phyloP scores from a whole-genome alignment of 2,329 filamentous ascomycete species.

The Akanthomyces uredinophilus region DNA sequence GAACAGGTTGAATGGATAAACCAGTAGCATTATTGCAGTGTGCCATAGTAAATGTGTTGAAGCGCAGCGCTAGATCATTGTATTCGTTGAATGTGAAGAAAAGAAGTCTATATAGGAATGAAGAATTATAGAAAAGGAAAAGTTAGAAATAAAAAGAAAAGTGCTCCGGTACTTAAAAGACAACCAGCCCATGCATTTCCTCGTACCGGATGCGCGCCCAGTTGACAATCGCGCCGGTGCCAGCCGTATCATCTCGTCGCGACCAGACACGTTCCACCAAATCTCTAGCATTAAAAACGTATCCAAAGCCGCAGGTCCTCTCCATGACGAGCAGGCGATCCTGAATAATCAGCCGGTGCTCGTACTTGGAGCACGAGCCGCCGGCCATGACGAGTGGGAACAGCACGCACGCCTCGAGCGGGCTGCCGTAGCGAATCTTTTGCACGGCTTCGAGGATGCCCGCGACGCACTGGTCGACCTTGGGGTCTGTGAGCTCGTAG shows the following conservation, averaged over 20 bases:
- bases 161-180: constrained; percentile 22
- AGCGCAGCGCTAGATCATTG: neutral
- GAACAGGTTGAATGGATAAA: neutral
- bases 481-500: constrained; percentile 31
- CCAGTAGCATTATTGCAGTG: neutral
- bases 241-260: constrained; percentile 24
- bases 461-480: constrained; percentile 28
- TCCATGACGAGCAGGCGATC: constrained; percentile 40
- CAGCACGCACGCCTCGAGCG: constrained; percentile 35
- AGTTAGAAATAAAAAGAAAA: neutral
- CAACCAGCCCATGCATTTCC: constrained; percentile 31
- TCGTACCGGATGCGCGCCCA: constrained; percentile 32
- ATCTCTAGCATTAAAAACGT: constrained; percentile 35
- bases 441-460: constrained; percentile 33
- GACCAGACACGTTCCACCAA: constrained; percentile 37
- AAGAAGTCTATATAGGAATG: neutral
- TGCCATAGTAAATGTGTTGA: neutral
- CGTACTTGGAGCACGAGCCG: constrained; percentile 30
- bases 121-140: neutral
- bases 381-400: constrained; percentile 40
- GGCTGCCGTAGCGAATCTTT: constrained; percentile 36
- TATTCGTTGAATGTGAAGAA: neutral
- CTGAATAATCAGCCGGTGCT: constrained; percentile 34
- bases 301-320: constrained; percentile 37
- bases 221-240: constrained; percentile 27